Percentiles rank a stretch among this genome's conserved stretches.
These are phyloP conservation scores for Endothia cerciana DNA, from an alignment of 2,329 filamentous ascomycete genomes.

Conservation along the genomic window DNA sequence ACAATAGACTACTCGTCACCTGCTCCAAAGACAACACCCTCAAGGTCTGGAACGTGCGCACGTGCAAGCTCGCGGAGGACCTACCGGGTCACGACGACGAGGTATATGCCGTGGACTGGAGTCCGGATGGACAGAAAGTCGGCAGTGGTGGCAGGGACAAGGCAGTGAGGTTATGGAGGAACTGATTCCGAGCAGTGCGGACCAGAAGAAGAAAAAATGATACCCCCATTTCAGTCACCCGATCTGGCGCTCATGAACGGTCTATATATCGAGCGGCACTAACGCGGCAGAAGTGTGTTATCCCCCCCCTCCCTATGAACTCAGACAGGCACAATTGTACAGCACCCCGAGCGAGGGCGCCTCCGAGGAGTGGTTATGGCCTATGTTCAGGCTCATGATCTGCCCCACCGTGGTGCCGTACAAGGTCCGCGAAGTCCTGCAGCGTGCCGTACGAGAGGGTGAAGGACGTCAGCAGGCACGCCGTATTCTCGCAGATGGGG, in stretches of 20 bases:
- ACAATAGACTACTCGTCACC: constrained; percentile 86
- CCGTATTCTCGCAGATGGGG: neutral
- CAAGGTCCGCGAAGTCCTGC: neutral
- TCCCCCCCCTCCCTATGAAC: neutral
- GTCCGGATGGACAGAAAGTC: constrained; percentile 84
- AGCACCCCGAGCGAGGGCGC: neutral
- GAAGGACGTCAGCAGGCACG: neutral
- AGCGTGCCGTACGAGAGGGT: neutral
- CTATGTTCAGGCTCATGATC: neutral
- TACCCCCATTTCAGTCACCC: constrained; percentile 29
- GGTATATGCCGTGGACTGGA: constrained; percentile 95
- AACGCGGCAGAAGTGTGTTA: too few species aligned
- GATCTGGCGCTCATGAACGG: neutral
- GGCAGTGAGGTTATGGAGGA: constrained; percentile 68
- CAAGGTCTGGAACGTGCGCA: constrained; percentile 91
- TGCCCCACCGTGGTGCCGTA: neutral
- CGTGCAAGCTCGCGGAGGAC: constrained; percentile 78
- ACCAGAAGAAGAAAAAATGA: constrained; percentile 27
- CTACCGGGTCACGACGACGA: constrained; percentile 90
- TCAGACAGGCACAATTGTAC: neutral
- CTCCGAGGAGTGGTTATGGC: neutral
- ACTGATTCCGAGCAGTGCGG: constrained; percentile 44
- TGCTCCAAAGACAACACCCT: constrained; percentile 90
- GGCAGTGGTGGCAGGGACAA: constrained; percentile 95
- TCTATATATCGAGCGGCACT: neutral